Base-by-base conservation (phyloP, 495 filamentous ascomycete species). In the Rhypophila decipiens region DNA sequence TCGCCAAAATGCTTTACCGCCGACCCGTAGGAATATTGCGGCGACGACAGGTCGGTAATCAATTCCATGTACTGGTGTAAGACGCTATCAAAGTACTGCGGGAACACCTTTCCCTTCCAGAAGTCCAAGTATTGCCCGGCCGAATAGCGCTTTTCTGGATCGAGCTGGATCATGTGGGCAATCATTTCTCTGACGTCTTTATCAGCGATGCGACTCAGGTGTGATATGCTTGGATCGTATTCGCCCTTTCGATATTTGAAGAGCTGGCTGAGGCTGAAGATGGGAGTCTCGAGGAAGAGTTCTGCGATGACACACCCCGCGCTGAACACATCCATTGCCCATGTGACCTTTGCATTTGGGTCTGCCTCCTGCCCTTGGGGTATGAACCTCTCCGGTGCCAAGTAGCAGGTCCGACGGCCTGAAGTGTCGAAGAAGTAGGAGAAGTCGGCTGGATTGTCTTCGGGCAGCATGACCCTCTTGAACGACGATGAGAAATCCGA, bases 311-410 rank as follows among this genome's bases (percentile, higher is more conserved):
- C 94, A 59, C 94, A 99, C 9, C 93, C 93, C 29, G 83, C 86
- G 67, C 93, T 96, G 69, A 99, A 99, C 22, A 99, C 86, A 61
- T 99, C 94, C 94, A 99, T 99, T 31, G 90, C 90, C 89, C 93
- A 96, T 13, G 69, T 76, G 21, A 74, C 56, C 48, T 77, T 76
- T 19, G 77, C 78, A 17, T 85, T 72, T 2, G 73, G 70, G 13
- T 64, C 82, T 7, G 75, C 72, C 40, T 81, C 76, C 55, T 87
- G 78, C 2, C 81, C 84, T 2, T 83, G 73, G 4, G 77, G 75
- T 13, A 94, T 61, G 53, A 99, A 99, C 21, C 94, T 76, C 64
- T 99, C 94, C 9, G 94, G 94, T 0, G 94, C 94, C 19, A 97
- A 70, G 60, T 99, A 97, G 68, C 94, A 97, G n/a, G 90, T 96